phyloP scores from a whole-genome alignment of 2,329 filamentous ascomycete species.

The Cordyceps tenuipes region DNA sequence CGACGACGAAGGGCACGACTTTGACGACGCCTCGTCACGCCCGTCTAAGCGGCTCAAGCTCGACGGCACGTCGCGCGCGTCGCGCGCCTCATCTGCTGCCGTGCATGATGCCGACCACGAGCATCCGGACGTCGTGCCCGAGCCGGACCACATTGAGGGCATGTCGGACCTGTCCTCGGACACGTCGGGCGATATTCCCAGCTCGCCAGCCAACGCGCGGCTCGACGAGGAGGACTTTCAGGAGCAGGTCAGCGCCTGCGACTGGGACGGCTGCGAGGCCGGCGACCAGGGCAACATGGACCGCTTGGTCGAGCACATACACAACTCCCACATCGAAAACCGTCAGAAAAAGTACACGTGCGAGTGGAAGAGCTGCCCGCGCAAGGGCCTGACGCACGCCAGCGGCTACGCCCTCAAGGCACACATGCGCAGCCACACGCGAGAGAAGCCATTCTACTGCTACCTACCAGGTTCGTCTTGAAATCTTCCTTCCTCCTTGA shows the following conservation, averaged over 20 bases:
- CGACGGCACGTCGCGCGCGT: conserved; percentile 36
- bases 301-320: conserved; percentile 71
- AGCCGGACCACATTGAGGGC: conserved; percentile 46
- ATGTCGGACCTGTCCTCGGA: conserved; percentile 78
- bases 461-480: conserved; percentile 67
- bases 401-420: conserved; percentile 94
- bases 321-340: conserved; percentile 88
- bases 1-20: conserved; percentile 37
- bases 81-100: conserved; percentile 37
- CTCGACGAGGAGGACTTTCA: conserved; percentile 67
- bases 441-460: conserved; percentile 98
- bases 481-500: neutral
- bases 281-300: conserved; percentile 76
- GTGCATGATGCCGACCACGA: conserved; percentile 36
- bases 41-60: conserved; percentile 41
- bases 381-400: conserved; percentile 86
- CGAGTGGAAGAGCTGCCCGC: conserved; percentile 84
- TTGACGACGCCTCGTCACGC: conserved; percentile 29
- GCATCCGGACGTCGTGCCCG: conserved; percentile 27
- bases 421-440: conserved; percentile 94
- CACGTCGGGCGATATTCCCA: conserved; percentile 76
- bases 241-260: conserved; percentile 70
- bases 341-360: conserved; percentile 97
- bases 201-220: conserved; percentile 58
- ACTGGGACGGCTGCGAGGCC: conserved; percentile 66